Conservation (phyloP, 331 rosid species). For the Pyrus hybrid region DNA sequence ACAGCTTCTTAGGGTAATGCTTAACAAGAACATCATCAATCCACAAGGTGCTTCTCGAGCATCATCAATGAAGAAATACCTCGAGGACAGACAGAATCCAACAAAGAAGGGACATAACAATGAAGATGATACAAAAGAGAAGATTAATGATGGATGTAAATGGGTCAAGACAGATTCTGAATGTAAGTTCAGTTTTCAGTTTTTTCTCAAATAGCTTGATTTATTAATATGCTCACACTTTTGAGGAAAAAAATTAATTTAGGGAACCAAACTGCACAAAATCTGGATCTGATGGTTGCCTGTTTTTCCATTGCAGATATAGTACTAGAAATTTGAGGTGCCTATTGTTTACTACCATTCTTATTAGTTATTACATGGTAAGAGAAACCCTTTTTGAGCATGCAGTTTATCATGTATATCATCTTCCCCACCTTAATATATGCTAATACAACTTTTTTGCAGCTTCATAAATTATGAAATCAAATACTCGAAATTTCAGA, state of each 20-base stretch:
- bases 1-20: conserved; percentile 81
- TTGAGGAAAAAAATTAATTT: neutral
- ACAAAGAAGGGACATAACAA: conserved; percentile 30
- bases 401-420: neutral
- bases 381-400: neutral
- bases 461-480: conserved; percentile 14
- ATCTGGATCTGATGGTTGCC: conserved; percentile 8
- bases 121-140: conserved; percentile 32
- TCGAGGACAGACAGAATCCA: conserved; percentile 42
- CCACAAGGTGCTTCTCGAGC: conserved; percentile 47
- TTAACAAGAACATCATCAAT: conserved; percentile 61
- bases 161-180: conserved; percentile 99
- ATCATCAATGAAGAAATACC: conserved; percentile 39
- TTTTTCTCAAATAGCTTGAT: too few species aligned
- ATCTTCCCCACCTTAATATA: neutral
- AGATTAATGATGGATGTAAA: conserved; percentile 52
- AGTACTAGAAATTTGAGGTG: conserved; percentile 81
- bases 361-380: conserved; percentile 22
- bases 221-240: neutral
- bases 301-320: conserved; percentile 59
- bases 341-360: conserved; percentile 11
- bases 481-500: neutral
- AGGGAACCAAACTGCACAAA: neutral
- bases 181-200: conserved; percentile 38
- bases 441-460: conserved; percentile 1